Evolutionary conservation across 78 protist genomes (phyloP), one percentile per base, ranked within the genome.

Genomic region (Speleostelium caveatum): DNA sequence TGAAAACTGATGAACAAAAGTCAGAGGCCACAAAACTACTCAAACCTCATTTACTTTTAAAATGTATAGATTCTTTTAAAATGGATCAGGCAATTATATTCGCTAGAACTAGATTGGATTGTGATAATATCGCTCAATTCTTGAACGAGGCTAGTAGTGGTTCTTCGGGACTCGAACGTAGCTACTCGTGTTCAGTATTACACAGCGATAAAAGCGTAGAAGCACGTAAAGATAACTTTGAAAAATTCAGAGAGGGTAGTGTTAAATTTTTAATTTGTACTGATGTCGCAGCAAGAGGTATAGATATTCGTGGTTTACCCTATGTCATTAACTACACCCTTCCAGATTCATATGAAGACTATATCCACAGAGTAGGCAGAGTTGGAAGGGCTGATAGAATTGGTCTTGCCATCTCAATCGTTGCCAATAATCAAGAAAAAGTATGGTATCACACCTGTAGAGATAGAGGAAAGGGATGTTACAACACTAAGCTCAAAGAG

Each of bases 331-430:
- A 96, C 41, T 56, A 86, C 28, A 95, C 97, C 7, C 61, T 97
- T 17, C 98, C 99, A 39, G 98, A 86, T 41, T 35, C 73, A 38
- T 53, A 86, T 3, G 98, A 92, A 91, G 93, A 93, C 72, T 97
- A 96, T 93, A 55, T 97, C 24, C 99, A 97, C n/a, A 87, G 99
- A 33, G 95, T 97, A 16, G 99, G 99, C 0, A 69, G 99, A 10
- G 98, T 97, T 17, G 99, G 98, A 33, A 68, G 99, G 3, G 96
- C 97, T 2, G 99, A 94, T 56, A 26, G 75, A 3, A 73, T 94
- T 45, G 99, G 99, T 24, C 72, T 97, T 59, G 97, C 97, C 3
- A 49, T 96, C 5, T 87, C 96, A 12, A 42, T 97, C 16, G 91
- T 97, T 21, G 88, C 94, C 3, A 33, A 28, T 12, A 30, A 59